Conservation (phyloP, 768 basidiomycete species). For the Mycena epipterygia region DNA sequence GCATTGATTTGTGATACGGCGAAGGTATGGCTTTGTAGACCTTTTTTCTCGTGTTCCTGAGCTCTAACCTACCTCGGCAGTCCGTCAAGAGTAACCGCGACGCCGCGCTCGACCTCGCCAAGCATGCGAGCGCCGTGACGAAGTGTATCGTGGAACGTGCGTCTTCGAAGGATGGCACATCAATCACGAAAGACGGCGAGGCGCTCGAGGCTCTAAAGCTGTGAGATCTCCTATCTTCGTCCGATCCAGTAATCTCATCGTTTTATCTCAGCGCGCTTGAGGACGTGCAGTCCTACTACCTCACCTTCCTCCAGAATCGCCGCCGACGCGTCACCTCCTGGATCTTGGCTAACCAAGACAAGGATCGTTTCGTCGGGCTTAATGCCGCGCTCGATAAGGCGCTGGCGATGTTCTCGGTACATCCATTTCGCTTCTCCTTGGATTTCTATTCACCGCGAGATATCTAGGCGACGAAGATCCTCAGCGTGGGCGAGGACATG, state of each 20-base stretch:
- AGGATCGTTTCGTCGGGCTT: not conserved
- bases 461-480: not conserved
- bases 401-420: conserved; percentile 3
- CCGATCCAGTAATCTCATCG: no score
- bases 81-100: not conserved
- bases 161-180: not conserved
- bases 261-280: no score
- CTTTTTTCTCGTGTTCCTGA: no score
- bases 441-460: not conserved
- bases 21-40: no score
- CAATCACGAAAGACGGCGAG: no score
- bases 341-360: conserved; percentile 1
- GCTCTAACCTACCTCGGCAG: no score
- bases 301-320: not conserved
- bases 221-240: not conserved
- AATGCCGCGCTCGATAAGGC: not conserved
- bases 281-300: not conserved
- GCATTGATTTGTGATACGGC: conserved; percentile 1
- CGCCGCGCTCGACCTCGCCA: not conserved
- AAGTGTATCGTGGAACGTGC: not conserved
- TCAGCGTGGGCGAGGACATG: not conserved
- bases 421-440: not conserved
- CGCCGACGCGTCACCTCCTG: not conserved
- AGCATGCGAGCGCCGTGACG: not conserved
- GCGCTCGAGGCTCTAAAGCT: not conserved